Evolutionary conservation across 169 alveolate species (phyloP).

Genomic region (Plasmodium reichenowi): DNA sequence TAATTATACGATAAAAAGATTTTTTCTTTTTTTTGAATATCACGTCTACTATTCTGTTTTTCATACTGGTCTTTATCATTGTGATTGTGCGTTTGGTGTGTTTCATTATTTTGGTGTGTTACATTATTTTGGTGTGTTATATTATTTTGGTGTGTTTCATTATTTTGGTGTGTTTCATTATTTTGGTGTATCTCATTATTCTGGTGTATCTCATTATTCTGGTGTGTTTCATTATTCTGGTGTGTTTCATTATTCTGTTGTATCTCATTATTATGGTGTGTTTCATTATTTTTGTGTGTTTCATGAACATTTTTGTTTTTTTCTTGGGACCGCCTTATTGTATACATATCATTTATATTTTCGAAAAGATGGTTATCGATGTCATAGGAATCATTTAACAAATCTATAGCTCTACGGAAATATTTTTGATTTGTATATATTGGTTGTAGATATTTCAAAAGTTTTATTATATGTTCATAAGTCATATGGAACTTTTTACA

Average conservation of each 20-base stretch:
- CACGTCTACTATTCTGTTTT: neutral
- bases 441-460: neutral
- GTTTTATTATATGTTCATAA: slow-evolving; percentile 16
- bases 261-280: neutral
- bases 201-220: neutral
- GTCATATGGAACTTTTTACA: slow-evolving; percentile 23
- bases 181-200: neutral
- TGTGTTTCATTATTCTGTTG: neutral
- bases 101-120: neutral
- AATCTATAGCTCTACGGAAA: slow-evolving; percentile 9
- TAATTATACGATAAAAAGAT: neutral
- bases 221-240: neutral
- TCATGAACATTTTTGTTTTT: neutral
- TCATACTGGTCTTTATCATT: no score
- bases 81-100: no score
- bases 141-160: neutral
- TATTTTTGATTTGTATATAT: slow-evolving; percentile 9
- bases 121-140: neutral
- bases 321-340: no score
- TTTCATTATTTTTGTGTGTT: neutral
- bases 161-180: neutral
- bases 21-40: neutral
- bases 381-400: neutral
- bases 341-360: neutral
- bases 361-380: neutral